phyloP scores from a whole-genome alignment of 805 yeast species.

The Starmerella sirachaensis region DNA sequence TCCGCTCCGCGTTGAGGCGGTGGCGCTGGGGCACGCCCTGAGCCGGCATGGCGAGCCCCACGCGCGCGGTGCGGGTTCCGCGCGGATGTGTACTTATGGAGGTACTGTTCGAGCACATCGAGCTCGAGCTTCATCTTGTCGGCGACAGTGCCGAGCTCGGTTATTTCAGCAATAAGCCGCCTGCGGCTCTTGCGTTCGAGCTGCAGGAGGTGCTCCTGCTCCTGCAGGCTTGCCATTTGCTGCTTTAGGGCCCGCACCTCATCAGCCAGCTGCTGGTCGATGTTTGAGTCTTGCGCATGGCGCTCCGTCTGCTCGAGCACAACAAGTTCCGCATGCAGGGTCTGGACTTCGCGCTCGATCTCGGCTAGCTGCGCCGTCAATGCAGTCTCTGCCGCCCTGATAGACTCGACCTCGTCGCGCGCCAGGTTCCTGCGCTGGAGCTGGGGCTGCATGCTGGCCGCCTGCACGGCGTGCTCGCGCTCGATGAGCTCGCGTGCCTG shows the following conservation, averaged over 20 bases:
- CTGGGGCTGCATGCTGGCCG: not conserved
- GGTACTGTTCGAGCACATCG: too few species aligned
- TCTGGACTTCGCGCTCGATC: not conserved
- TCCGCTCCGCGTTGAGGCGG: too few species aligned
- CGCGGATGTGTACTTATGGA: too few species aligned
- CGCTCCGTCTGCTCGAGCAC: not conserved
- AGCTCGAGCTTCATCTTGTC: too few species aligned
- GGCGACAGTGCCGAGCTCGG: too few species aligned
- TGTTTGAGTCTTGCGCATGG: not conserved
- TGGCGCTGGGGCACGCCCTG: too few species aligned
- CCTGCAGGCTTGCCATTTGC: conserved; percentile 2
- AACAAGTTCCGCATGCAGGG: not conserved
- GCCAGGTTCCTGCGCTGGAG: not conserved
- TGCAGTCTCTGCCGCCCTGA: not conserved
- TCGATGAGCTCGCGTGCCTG: not conserved
- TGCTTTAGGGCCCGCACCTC: not conserved
- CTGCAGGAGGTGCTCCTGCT: too few species aligned
- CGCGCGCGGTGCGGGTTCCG: too few species aligned
- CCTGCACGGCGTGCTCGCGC: not conserved
- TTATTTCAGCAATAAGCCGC: too few species aligned
- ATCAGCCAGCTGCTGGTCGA: not conserved
- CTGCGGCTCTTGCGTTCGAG: too few species aligned
- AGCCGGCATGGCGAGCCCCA: too few species aligned
- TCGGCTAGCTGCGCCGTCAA: not conserved
- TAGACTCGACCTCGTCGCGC: not conserved